Evolutionary conservation across 306 rosid genomes (phyloP).

Genomic region (Citrullus amarus): DNA sequence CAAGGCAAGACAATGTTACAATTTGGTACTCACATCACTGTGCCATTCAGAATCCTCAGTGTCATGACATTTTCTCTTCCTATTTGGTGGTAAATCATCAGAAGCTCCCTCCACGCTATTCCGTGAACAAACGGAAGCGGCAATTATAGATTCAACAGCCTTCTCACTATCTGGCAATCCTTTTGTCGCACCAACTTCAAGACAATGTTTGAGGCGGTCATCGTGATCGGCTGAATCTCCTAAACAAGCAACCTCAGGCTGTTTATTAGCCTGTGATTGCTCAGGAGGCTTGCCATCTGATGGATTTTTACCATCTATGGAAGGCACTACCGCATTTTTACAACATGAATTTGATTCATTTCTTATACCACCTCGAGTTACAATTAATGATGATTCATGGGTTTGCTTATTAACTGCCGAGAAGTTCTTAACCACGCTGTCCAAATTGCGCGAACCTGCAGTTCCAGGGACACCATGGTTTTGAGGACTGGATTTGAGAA

Average conservation of each 20-base stretch:
- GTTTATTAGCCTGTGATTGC: conserved; percentile 32
- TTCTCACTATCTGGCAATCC: conserved; percentile 31
- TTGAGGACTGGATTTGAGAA: conserved; percentile 40
- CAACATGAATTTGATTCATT: conserved; percentile 24
- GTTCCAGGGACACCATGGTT: conserved; percentile 29
- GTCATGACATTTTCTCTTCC: conserved; percentile 53
- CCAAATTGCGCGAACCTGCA: conserved; percentile 24
- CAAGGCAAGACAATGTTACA: conserved; percentile 4
- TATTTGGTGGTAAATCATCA: conserved; percentile 18
- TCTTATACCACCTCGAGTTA: conserved; percentile 21
- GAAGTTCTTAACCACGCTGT: conserved; percentile 24
- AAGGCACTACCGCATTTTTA: conserved; percentile 30
- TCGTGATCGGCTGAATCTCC: conserved; percentile 35
- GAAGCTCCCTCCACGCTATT: conserved; percentile 45
- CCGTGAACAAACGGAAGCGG: conserved; percentile 74
- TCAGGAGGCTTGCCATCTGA: conserved; percentile 33
- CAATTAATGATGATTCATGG: conserved; percentile 25
- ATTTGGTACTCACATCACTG: conserved; percentile 64
- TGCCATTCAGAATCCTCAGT: conserved; percentile 72
- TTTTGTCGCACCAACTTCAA: conserved; percentile 29
- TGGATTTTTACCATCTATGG: conserved; percentile 34
- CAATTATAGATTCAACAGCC: conserved; percentile 35
- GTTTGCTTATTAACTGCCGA: conserved; percentile 28
- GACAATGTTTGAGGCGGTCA: conserved; percentile 22
- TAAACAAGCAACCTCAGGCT: conserved; percentile 28